phyloP scores from a whole-genome alignment of 2,329 filamentous ascomycete genomes.

The Harringtonia lauricola region DNA sequence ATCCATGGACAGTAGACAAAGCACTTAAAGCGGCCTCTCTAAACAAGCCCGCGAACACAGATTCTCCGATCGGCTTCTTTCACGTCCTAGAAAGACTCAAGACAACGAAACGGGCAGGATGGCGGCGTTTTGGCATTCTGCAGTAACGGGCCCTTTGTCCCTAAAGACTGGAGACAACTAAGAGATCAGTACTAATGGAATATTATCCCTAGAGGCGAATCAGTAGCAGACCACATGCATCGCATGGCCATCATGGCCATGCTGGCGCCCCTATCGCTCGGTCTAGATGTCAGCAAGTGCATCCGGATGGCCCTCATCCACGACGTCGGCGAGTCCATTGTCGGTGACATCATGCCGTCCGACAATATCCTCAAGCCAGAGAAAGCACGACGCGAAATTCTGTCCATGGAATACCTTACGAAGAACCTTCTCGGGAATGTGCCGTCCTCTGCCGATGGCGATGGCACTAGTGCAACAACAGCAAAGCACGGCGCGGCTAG shows the following conservation, averaged over 20 bases:
- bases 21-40: slow-evolving; percentile 55
- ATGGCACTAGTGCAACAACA: no score
- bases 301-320: slow-evolving; percentile 94
- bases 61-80: slow-evolving; percentile 81
- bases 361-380: slow-evolving; percentile 78
- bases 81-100: slow-evolving; percentile 90
- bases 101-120: slow-evolving; percentile 92
- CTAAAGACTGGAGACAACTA: no score
- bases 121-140: slow-evolving; percentile 74
- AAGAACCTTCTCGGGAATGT: slow-evolving; percentile 62
- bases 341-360: slow-evolving; percentile 93
- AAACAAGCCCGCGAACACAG: slow-evolving; percentile 45
- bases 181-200: neutral
- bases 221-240: slow-evolving; percentile 98
- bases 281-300: slow-evolving; percentile 71
- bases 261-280: slow-evolving; percentile 69
- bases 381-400: slow-evolving; percentile 76
- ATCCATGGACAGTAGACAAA: slow-evolving; percentile 44
- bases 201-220: slow-evolving; percentile 53
- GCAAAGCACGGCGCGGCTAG: slow-evolving; percentile 45
- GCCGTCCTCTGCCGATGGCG: no score
- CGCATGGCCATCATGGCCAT: slow-evolving; percentile 96
- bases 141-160: slow-evolving; percentile 24
- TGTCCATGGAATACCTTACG: slow-evolving; percentile 87
- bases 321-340: slow-evolving; percentile 92